A percentile compares a stretch with the other conserved stretches of the same genome.
phyloP scores from a whole-genome alignment of 768 basidiomycete genomes.

The Suillus ampliporus region DNA sequence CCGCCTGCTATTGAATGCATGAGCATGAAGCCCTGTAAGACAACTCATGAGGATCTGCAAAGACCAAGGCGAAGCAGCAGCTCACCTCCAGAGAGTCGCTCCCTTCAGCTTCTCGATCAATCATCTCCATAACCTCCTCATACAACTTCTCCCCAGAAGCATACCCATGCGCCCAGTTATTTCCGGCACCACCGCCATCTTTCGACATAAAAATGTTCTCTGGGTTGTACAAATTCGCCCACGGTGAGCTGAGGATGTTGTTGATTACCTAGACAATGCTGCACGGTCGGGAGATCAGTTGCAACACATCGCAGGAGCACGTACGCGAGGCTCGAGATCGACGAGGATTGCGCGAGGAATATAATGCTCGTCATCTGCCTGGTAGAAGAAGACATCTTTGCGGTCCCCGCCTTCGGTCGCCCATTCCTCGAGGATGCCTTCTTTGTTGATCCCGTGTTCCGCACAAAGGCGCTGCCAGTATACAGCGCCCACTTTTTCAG shows the following conservation, averaged over 20 bases:
- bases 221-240: slow-evolving; percentile 91
- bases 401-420: slow-evolving; percentile 94
- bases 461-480: slow-evolving; percentile 99
- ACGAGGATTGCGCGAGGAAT: slow-evolving; percentile 96
- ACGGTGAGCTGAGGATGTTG: slow-evolving; percentile 87
- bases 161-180: slow-evolving; percentile 98
- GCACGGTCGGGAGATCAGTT: background rate
- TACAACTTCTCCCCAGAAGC: slow-evolving; percentile 88
- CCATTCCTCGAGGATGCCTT: slow-evolving; percentile 97
- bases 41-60: slow-evolving; percentile 5
- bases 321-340: slow-evolving; percentile 93
- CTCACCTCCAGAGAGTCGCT: slow-evolving; percentile 94
- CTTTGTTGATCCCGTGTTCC: slow-evolving; percentile 96
- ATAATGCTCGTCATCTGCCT: slow-evolving; percentile 99
- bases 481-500: slow-evolving; percentile 83
- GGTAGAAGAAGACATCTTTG: slow-evolving; percentile 99
- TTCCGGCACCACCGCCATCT: slow-evolving; percentile 98
- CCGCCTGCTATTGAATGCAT: slow-evolving; percentile 99
- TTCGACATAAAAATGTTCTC: slow-evolving; percentile 97
- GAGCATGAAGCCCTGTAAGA: slow-evolving; percentile 92
- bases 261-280: slow-evolving; percentile 81
- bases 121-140: slow-evolving; percentile 99
- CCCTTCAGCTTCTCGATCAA: slow-evolving; percentile 97
- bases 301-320: slow-evolving; percentile 32
- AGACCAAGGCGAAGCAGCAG: background rate